Conservation (phyloP, 2,329 filamentous ascomycete species). For the Fusarium oligoseptatum region DNA sequence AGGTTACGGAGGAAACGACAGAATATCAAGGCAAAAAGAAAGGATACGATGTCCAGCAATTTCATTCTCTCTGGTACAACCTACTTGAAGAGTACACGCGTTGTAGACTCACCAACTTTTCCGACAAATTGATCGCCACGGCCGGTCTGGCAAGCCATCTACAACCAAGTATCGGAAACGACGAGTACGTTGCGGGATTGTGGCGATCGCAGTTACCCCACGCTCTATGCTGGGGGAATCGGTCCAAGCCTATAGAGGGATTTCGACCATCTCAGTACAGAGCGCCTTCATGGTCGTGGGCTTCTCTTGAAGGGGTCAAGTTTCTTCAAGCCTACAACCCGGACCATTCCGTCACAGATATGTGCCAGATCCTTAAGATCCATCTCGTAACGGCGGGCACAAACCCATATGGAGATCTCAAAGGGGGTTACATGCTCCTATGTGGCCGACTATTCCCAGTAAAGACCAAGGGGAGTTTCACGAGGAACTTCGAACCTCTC, state of each 20-base stretch:
- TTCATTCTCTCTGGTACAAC: background rate
- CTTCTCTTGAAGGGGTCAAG: background rate
- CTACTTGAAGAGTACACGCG: background rate
- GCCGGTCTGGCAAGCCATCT: slow-evolving; percentile 2
- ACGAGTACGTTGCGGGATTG: slow-evolving; percentile 5
- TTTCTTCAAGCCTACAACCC: background rate
- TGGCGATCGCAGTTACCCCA: background rate
- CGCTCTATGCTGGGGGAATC: background rate
- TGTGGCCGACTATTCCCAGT: background rate
- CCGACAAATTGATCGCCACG: slow-evolving; percentile 9
- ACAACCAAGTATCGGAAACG: background rate
- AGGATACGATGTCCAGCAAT: background rate
- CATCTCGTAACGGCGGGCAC: background rate
- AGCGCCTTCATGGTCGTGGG: slow-evolving; percentile 19
- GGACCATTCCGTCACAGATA: background rate
- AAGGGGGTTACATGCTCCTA: background rate
- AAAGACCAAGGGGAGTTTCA: background rate
- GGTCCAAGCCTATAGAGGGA: background rate
- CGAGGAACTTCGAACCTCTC: background rate
- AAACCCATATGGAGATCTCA: background rate
- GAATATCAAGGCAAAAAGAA: background rate
- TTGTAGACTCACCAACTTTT: slow-evolving; percentile 2
- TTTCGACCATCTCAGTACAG: slow-evolving; percentile 5
- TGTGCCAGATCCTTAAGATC: background rate
- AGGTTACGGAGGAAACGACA: background rate